These are phyloP conservation scores for Penicillium nordicum DNA, from an alignment of 2,329 filamentous ascomycete species.

Conservation along the genomic window DNA sequence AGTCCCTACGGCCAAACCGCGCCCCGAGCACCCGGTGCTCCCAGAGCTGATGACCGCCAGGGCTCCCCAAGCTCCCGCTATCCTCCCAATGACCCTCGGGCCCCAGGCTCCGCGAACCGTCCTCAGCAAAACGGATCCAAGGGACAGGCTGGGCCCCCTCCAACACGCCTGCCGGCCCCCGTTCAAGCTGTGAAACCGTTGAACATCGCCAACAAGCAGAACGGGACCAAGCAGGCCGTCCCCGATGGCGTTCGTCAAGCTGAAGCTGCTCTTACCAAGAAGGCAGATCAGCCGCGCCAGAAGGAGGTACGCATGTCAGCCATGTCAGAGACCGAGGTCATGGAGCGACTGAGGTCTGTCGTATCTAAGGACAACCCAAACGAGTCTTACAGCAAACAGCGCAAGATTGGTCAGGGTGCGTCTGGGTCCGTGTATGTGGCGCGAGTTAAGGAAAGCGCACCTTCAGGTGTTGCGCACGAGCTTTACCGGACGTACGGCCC, in stretches of 20 bases:
- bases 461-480: conserved; percentile 74
- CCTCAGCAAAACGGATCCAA: conserved; percentile 46
- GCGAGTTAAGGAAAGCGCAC: conserved; percentile 83
- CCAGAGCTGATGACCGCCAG: conserved; percentile 32
- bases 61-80: conserved; percentile 36
- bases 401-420: conserved; percentile 98
- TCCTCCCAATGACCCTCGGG: conserved; percentile 32
- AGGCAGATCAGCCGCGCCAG: conserved; percentile 65
- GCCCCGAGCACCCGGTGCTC: conserved; percentile 34
- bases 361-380: conserved; percentile 95
- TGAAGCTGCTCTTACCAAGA: conserved; percentile 82
- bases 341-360: conserved; percentile 89
- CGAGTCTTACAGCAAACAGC: conserved; percentile 96
- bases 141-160: conserved; percentile 45
- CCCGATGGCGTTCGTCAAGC: conserved; percentile 78
- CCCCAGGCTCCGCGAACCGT: conserved; percentile 42
- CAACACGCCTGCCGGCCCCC: conserved; percentile 58
- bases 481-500: conserved; percentile 75
- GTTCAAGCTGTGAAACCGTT: conserved; percentile 67
- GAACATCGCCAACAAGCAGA: conserved; percentile 69
- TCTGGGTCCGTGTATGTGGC: conserved; percentile 98
- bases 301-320: conserved; percentile 98
- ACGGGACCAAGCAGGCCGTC: conserved; percentile 42
- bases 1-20: conserved; percentile 33
- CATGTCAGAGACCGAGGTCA: conserved; percentile 96